Evolutionary conservation across 805 yeast genomes (phyloP), one percentile per base, ranked within the genome.

Genomic region (Lachancea nothofagi): DNA sequence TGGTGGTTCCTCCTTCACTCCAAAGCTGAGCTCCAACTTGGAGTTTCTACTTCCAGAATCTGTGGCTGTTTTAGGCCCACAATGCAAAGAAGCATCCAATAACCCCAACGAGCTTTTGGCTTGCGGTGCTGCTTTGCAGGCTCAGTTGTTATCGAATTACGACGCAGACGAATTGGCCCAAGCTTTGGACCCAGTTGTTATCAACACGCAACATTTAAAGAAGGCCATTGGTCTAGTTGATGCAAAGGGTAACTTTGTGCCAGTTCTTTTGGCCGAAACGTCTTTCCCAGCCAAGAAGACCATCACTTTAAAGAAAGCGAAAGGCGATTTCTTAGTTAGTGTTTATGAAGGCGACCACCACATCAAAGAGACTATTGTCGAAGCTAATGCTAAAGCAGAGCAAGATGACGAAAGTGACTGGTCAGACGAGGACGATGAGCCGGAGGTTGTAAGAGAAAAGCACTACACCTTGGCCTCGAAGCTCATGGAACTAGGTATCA

Each of bases 61-160:
- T 34, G 74, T 69, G 38, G 55, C 55, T 26, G 74, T 89, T 40
- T 70, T 79, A 46, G 80, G 97, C 19, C 95, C 97, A 49, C 67
- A 82, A 25, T 57, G 72, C 45, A 90, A 85, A 62, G 53, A 83
- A 46, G 87, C 86, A 66, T 84, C 93, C 42, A 61, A 80, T 46
- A 77, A 85, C 67, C 97, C 98, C 45, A 80, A 85, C 58, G 97
- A 93, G 70, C 73, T 88, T 57, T 71, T 83, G 49, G 80, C 95
- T 49, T 81, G 94, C 59, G 98, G 98, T 67, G 94, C 96, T 43
- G 96, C 97, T 47, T 75, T 90, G 61, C 97, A 93, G 74, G 98
- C 96, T 37, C 78, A 95, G 27, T 59, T 78, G 45, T 71, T 90
- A 55, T 70, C 83, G 47, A 90, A 83, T 55, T 94, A 86, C 55